Evolutionary conservation across 805 yeast genomes (phyloP).

Genomic region (Myxozyma lipomycoides): DNA sequence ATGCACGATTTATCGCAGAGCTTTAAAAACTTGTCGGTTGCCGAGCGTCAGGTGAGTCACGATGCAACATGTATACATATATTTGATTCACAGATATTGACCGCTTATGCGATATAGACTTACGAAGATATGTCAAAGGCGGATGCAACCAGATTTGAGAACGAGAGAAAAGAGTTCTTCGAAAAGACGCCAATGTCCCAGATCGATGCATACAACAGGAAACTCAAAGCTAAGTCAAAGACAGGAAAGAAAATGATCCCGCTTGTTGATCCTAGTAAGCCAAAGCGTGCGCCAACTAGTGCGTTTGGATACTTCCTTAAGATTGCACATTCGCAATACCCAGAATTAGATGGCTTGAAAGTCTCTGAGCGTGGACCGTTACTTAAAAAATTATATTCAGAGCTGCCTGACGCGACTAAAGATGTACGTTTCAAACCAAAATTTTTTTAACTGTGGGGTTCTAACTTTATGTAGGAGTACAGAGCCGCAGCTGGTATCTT

Average conservation of each 20-base stretch:
- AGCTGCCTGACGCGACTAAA: background rate
- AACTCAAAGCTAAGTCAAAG: conserved; percentile 6
- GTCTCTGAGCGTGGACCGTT: conserved; percentile 1
- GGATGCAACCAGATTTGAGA: conserved; percentile 14
- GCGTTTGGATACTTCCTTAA: conserved; percentile 2
- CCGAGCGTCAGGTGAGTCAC: too few relatives aligned
- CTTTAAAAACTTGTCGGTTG: too few relatives aligned
- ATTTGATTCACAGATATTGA: too few relatives aligned
- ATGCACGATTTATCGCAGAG: too few relatives aligned
- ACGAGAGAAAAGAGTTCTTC: conserved; percentile 13
- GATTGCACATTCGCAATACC: background rate
- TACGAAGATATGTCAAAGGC: conserved; percentile 1
- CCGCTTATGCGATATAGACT: too few relatives aligned
- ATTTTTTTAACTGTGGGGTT: background rate
- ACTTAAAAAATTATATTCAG: background rate
- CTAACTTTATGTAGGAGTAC: background rate
- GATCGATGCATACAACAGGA: conserved; percentile 10
- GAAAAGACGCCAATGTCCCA: conserved; percentile 5
- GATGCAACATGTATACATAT: too few relatives aligned
- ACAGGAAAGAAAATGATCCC: background rate
- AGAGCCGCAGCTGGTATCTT: background rate
- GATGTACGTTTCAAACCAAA: background rate
- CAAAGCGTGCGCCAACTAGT: conserved; percentile 6
- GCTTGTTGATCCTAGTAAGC: conserved; percentile 13
- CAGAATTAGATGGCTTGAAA: background rate